These are phyloP conservation scores for Trichosporon sp. DNA, from an alignment of 1,284 basidiomycete genomes.

Conservation along the genomic window DNA sequence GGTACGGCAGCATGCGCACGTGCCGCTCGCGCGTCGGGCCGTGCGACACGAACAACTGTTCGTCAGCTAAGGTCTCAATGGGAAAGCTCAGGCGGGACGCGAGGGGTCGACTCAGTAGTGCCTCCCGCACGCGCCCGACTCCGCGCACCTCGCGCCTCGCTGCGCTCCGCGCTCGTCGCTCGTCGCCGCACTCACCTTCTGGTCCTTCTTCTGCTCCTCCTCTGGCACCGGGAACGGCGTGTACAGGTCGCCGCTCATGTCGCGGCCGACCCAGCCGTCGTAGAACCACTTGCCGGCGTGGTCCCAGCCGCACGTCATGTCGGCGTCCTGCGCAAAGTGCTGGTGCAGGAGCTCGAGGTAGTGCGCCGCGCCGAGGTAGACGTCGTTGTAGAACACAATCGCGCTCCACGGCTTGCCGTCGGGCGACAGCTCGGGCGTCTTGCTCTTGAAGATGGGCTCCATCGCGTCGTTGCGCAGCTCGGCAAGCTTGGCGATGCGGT, in stretches of 20 bases:
- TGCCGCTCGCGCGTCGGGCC: constrained; percentile 37
- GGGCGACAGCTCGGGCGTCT: constrained; percentile 32
- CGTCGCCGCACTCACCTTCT: constrained; percentile 36
- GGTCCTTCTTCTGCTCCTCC: constrained; percentile 41
- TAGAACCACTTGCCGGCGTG: constrained; percentile 51
- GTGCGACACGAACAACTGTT: constrained; percentile 42
- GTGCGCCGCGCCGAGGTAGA: constrained; percentile 49
- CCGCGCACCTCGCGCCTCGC: not conserved
- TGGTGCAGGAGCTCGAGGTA: constrained; percentile 51
- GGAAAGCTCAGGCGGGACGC: too few relatives aligned
- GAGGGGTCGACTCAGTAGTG: too few relatives aligned
- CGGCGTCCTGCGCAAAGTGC: constrained; percentile 47
- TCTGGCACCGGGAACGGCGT: constrained; percentile 46
- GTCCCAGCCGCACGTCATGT: constrained; percentile 52
- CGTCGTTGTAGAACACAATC: constrained; percentile 52
- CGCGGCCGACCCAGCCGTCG: constrained; percentile 52
- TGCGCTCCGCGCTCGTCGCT: not conserved
- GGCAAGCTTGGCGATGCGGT: constrained; percentile 49
- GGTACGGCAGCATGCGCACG: constrained; percentile 43
- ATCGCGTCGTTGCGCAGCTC: constrained; percentile 50
- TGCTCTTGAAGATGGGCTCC: constrained; percentile 43
- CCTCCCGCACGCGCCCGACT: too few relatives aligned
- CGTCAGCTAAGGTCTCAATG: not conserved
- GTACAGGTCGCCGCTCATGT: constrained; percentile 47
- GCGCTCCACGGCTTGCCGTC: constrained; percentile 44